Percentiles rank a stretch among this genome's conserved stretches.
Conservation (phyloP, 1,139 yeast genomes). For the Hansenula lynferdii region DNA sequence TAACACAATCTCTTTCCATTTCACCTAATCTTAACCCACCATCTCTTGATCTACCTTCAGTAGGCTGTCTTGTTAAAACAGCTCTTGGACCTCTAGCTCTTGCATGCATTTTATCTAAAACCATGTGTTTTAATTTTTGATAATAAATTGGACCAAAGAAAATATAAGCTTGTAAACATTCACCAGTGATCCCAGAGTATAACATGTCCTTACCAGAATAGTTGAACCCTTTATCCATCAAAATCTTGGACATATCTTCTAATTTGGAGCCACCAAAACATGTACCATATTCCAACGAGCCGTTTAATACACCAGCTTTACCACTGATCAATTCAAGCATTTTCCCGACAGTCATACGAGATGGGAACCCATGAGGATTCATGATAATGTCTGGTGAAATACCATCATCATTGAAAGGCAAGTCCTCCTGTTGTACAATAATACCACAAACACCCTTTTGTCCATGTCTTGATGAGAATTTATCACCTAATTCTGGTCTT, state of each 20-base stretch:
- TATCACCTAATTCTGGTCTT: slow-evolving; percentile 97
- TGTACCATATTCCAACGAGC: slow-evolving; percentile 91
- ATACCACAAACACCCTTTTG: slow-evolving; percentile 99
- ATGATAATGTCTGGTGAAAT: slow-evolving; percentile 91
- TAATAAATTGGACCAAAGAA: slow-evolving; percentile 98
- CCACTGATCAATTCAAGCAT: slow-evolving; percentile 97
- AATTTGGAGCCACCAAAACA: slow-evolving; percentile 97
- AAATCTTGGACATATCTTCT: slow-evolving; percentile 91
- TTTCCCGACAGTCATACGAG: slow-evolving; percentile 99
- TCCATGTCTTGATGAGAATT: slow-evolving; percentile 95
- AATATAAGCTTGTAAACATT: slow-evolving; percentile 92
- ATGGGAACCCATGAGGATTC: slow-evolving; percentile 99
- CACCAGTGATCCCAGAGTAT: slow-evolving; percentile 98
- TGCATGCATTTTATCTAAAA: slow-evolving; percentile 98
- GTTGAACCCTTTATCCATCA: slow-evolving; percentile 87
- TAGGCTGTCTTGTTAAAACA: slow-evolving; percentile 96
- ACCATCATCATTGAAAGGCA: slow-evolving; percentile 92
- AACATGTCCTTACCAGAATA: slow-evolving; percentile 98
- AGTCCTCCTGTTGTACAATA: slow-evolving; percentile 92
- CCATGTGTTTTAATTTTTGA: slow-evolving; percentile 99
- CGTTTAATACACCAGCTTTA: slow-evolving; percentile 94
- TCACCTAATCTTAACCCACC: slow-evolving; percentile 99
- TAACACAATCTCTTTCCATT: slow-evolving; percentile 99
- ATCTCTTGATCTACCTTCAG: slow-evolving; percentile 98
- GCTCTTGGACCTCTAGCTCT: slow-evolving; percentile 99